phyloP scores from a whole-genome alignment of 2,329 filamentous ascomycete species.

The Nemania serpens region DNA sequence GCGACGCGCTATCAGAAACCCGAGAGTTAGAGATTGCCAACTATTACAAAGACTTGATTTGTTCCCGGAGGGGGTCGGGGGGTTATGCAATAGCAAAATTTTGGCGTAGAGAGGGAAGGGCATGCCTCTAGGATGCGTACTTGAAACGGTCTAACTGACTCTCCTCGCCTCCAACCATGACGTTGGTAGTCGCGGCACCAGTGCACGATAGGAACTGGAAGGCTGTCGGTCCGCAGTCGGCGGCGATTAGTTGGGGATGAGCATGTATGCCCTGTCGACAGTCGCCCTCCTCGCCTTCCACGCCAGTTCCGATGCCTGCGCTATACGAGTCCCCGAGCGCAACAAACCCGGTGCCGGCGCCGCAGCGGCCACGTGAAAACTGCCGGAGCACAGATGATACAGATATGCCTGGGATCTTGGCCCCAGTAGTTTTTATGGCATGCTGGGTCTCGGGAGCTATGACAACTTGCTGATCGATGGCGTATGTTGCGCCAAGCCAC shows the following conservation, averaged over 20 bases:
- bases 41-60: not conserved
- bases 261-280: conserved; percentile 50
- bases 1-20: conserved; percentile 32
- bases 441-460: conserved; percentile 26
- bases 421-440: conserved; percentile 16
- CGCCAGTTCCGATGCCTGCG: conserved; percentile 53
- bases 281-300: conserved; percentile 47
- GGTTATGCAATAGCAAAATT: not conserved
- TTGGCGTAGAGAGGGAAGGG: not conserved
- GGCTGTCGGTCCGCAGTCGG: conserved; percentile 41
- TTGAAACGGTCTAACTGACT: conserved; percentile 52
- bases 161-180: conserved; percentile 43
- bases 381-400: conserved; percentile 1
- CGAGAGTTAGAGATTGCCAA: not conserved
- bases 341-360: conserved; percentile 43
- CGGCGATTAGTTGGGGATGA: conserved; percentile 48
- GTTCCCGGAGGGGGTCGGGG: not conserved
- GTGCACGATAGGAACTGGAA: conserved; percentile 55
- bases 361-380: not conserved
- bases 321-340: conserved; percentile 54
- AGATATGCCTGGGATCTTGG: conserved; percentile 6
- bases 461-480: conserved; percentile 11
- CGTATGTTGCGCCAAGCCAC: not conserved
- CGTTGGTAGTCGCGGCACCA: conserved; percentile 48
- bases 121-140: not conserved